These are phyloP conservation scores for Capsicum chinense DNA, from an alignment of 257 asterid genomes.

Conservation along the genomic window DNA sequence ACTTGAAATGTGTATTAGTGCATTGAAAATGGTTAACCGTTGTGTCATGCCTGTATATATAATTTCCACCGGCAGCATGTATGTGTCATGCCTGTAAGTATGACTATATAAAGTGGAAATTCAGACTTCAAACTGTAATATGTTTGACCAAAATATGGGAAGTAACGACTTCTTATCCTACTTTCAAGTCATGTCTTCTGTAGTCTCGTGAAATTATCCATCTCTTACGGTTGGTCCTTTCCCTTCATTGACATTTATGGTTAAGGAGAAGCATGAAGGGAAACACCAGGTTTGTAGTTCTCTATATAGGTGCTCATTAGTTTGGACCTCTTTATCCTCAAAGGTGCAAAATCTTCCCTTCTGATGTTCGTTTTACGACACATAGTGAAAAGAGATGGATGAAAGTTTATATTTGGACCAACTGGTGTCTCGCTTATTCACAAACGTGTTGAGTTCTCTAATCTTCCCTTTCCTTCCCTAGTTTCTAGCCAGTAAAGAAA, in stretches of 20 bases:
- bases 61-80: background rate
- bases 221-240: background rate
- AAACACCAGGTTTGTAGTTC: constrained; percentile 1
- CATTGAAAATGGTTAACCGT: too few species aligned
- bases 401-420: background rate
- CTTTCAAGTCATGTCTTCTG: background rate
- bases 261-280: background rate
- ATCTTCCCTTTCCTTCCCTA: background rate
- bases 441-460: background rate
- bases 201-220: background rate
- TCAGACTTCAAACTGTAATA: background rate
- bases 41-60: background rate
- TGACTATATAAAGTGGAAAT: background rate
- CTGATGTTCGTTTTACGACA: background rate
- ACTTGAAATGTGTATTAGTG: too few species aligned
- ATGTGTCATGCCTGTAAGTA: background rate
- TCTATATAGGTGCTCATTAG: background rate
- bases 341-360: background rate
- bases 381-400: background rate
- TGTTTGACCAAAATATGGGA: background rate
- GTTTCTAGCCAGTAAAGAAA: background rate
- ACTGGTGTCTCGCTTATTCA: background rate
- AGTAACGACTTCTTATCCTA: background rate
- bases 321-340: background rate
- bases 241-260: background rate